Percentiles rank a stretch among this genome's conserved stretches.
Evolutionary conservation across 345 rosid species (phyloP).

Genomic region (Citrus cavaleriei): DNA sequence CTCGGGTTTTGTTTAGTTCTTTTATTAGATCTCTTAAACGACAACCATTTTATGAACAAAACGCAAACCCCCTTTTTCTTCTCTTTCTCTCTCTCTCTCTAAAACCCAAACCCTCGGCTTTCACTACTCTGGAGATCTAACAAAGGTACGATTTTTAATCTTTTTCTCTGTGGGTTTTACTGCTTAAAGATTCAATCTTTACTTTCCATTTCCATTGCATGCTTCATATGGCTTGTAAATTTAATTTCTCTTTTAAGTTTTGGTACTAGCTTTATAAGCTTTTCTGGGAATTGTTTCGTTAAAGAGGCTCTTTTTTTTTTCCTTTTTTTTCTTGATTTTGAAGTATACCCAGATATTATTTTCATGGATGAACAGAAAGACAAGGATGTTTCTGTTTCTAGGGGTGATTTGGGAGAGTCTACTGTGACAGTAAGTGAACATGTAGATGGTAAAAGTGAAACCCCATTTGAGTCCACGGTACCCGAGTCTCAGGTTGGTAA

Average conservation of each 20-base stretch:
- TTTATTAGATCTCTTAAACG: slow-evolving; percentile 1
- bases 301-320: neutral
- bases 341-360: slow-evolving; percentile 18
- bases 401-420: slow-evolving; percentile 13
- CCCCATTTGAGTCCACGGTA: slow-evolving; percentile 13
- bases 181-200: slow-evolving; percentile 2
- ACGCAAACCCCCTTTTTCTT: neutral
- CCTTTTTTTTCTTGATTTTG: neutral
- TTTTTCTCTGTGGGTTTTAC: slow-evolving; percentile 2
- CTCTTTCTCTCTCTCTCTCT: slow-evolving; percentile 8
- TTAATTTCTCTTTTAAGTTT: neutral
- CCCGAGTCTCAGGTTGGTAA: slow-evolving; percentile 17
- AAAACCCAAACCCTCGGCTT: slow-evolving; percentile 22
- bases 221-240: neutral
- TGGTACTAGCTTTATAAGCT: slow-evolving; percentile 20
- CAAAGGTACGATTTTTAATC: slow-evolving; percentile 23
- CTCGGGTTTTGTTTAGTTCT: slow-evolving; percentile 9
- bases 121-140: slow-evolving; percentile 24
- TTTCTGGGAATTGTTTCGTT: neutral
- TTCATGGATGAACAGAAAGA: slow-evolving; percentile 26
- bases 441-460: slow-evolving; percentile 19
- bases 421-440: slow-evolving; percentile 16
- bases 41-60: slow-evolving; percentile 4
- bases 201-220: neutral
- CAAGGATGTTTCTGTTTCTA: slow-evolving; percentile 10